Base-by-base conservation (phyloP, 1,139 yeast genomes). In the Lodderomyces metapsilosis region DNA sequence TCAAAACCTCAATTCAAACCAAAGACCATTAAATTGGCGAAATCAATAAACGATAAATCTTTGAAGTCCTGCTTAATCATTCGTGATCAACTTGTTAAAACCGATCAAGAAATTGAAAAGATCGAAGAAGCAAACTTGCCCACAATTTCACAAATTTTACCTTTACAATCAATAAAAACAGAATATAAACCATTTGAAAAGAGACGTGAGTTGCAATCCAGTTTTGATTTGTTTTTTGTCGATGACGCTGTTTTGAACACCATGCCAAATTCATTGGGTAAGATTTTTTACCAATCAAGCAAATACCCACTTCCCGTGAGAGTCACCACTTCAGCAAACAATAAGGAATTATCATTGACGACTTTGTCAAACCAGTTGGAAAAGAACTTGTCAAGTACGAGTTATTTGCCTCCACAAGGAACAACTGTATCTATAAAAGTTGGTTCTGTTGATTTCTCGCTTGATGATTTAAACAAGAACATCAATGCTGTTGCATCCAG, bases 261-360 rank as follows among this genome's bases (percentile, higher is more conserved):
- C 47, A 74, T 91, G 67, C 98, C 98, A 41, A 81, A 83, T 51
- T 66, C 85, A 35, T 70, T 92, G 50, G 96, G 97, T 39, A 88
- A 88, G 64, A 72, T 78, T 3, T 92, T 89, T 58, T 86, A 83
- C 61, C 64, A 73, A 34, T 69, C 73, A 43, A 37, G 15, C 27
- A 87, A 87, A 58, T 62, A 82, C 23, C 98, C 98, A 33, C 60
- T 89, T 40, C 82, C 95, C 15, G 72, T 91, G 40, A 77, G 74
- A 56, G 68, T 82, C 27, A 65, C 70, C 13, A 53, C 71, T 12
- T 58, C 68, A 42, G 52, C 61, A 22, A 58, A 59, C 36, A 58
- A 58, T 27, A 65, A 63, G 46, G 69, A 66, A 43, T 70, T 85
- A 41, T 80, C 85, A n/a, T 54, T 76, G 38, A 72, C 64, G 24